phyloP scores from a whole-genome alignment of 495 filamentous ascomycete genomes.

The Chaetomium tenue region DNA sequence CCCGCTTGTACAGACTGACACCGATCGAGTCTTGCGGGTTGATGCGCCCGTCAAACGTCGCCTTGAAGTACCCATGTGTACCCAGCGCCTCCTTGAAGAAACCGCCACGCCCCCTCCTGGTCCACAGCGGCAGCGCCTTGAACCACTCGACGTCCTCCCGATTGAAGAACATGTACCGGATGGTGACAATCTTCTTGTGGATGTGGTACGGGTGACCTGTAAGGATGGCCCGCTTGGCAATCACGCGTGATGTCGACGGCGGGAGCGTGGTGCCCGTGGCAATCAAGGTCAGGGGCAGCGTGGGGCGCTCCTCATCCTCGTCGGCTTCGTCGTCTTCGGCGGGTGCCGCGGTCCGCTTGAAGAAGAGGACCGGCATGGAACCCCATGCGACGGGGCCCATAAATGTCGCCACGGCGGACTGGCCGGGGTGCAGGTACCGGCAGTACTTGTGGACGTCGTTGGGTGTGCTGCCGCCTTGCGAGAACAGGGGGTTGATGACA shows the following conservation, averaged over 20 bases:
- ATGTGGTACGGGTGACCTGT: constrained; percentile 98
- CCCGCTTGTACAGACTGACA: constrained; percentile 88
- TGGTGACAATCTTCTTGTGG: constrained; percentile 91
- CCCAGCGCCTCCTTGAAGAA: constrained; percentile 91
- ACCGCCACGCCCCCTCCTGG: constrained; percentile 78
- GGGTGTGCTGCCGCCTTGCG: constrained; percentile 73
- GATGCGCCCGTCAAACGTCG: constrained; percentile 91
- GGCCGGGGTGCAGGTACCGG: constrained; percentile 86
- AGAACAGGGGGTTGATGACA: constrained; percentile 86
- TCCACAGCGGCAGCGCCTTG: constrained; percentile 93
- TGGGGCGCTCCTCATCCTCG: constrained; percentile 31
- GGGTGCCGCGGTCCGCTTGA: constrained; percentile 53
- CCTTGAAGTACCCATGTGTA: constrained; percentile 99
- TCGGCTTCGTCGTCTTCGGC: constrained; percentile 23
- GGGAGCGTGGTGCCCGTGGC: constrained; percentile 82
- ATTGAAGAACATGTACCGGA: constrained; percentile 99
- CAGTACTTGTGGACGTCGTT: constrained; percentile 98
- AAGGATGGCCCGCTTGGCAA: constrained; percentile 91
- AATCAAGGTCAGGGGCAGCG: constrained; percentile 61
- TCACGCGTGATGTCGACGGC: constrained; percentile 72
- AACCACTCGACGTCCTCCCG: constrained; percentile 92
- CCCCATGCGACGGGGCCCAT: constrained; percentile 92
- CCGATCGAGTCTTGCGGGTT: constrained; percentile 92
- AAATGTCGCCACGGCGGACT: constrained; percentile 87
- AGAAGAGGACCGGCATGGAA: constrained; percentile 82